These are phyloP conservation scores for Skeletonema menzelii DNA, from an alignment of 108 stramenopile genomes.

Conservation along the genomic window DNA sequence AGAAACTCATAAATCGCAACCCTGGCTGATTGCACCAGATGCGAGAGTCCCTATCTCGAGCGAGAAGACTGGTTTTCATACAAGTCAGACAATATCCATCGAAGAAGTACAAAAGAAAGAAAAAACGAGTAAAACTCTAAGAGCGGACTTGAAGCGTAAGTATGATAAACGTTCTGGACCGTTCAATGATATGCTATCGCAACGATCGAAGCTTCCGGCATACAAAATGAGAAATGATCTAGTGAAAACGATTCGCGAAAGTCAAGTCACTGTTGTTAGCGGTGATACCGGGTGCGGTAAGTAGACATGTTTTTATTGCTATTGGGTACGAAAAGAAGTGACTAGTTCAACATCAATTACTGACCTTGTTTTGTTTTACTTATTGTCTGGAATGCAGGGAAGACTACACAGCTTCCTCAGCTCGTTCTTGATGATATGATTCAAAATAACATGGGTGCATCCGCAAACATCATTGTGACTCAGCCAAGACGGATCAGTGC, in stretches of 20 bases:
- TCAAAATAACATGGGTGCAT: slow-evolving; percentile 61
- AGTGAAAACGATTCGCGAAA: slow-evolving; percentile 54
- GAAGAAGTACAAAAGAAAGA: slow-evolving; percentile 25
- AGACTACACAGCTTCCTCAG: slow-evolving; percentile 6
- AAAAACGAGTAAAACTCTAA: slow-evolving; percentile 45
- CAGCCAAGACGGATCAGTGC: slow-evolving; percentile 92
- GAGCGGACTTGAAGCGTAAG: slow-evolving; percentile 48
- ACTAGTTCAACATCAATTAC: background rate
- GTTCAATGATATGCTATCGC: slow-evolving; percentile 48
- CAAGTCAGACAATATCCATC: background rate
- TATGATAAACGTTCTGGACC: slow-evolving; percentile 8
- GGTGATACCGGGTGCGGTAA: slow-evolving; percentile 83
- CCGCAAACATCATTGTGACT: slow-evolving; percentile 85
- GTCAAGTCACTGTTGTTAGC: slow-evolving; percentile 69
- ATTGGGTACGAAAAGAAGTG: no score
- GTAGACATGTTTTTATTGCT: background rate
- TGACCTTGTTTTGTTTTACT: slow-evolving; percentile 41
- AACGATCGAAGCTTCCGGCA: slow-evolving; percentile 64
- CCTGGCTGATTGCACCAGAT: slow-evolving; percentile 73
- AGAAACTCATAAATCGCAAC: slow-evolving; percentile 60
- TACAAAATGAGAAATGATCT: slow-evolving; percentile 58
- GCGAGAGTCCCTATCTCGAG: slow-evolving; percentile 52
- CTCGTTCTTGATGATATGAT: slow-evolving; percentile 83
- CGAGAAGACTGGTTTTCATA: slow-evolving; percentile 4
- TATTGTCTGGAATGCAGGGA: background rate